Conservation (phyloP, 2,329 filamentous ascomycete species). For the Akanthomyces dipterigenus region DNA sequence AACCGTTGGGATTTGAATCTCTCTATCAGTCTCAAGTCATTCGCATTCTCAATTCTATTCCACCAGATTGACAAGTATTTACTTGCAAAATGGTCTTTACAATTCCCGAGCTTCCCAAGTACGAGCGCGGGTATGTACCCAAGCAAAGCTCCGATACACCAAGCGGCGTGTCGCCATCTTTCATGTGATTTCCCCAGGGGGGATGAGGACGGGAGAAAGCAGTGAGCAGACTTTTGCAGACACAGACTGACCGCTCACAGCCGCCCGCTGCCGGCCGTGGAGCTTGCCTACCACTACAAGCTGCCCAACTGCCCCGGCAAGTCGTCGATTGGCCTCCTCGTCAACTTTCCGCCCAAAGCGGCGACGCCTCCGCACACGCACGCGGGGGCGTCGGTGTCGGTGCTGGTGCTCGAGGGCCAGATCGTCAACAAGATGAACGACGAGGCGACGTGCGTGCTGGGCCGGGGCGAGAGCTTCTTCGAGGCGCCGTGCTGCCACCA, state of each 20-base stretch:
- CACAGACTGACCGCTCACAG: background rate
- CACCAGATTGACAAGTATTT: no score
- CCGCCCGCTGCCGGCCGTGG: conserved; percentile 6
- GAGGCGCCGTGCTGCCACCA: conserved; percentile 20
- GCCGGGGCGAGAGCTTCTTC: conserved; percentile 17
- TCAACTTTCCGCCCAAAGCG: conserved; percentile 16
- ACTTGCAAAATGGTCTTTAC: conserved; percentile 7
- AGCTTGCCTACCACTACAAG: conserved; percentile 16
- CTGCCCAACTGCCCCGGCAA: conserved; percentile 18
- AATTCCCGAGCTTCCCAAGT: conserved; percentile 9
- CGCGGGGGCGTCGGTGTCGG: conserved; percentile 17
- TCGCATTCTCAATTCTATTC: background rate
- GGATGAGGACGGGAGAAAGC: background rate
- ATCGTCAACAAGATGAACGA: conserved; percentile 21
- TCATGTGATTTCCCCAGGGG: no score
- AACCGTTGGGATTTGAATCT: background rate
- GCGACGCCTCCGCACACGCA: conserved; percentile 19
- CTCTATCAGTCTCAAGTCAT: background rate
- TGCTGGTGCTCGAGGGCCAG: conserved; percentile 15
- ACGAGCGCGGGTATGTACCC: conserved; percentile 9
- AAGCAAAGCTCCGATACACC: no score
- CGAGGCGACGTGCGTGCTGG: conserved; percentile 16
- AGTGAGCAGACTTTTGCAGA: background rate
- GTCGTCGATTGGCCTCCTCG: conserved; percentile 17
- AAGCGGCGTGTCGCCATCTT: no score